Percentiles rank a stretch among this genome's conserved stretches.
Conservation (phyloP, 1,284 basidiomycete genomes). For the Naganishia cerealis region DNA sequence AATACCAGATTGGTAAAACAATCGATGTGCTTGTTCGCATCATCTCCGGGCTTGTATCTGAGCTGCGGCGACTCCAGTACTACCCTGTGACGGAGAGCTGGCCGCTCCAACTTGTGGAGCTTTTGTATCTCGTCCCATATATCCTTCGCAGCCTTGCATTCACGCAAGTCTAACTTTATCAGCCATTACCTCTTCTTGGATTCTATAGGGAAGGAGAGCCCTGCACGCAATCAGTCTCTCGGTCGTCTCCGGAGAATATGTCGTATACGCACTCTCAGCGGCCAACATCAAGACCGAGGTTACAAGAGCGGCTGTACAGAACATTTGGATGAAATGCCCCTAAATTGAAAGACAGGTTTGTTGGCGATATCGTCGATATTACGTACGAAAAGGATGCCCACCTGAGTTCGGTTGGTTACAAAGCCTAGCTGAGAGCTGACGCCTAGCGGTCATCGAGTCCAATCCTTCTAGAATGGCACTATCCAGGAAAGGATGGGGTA, state of each 20-base stretch:
- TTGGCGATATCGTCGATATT: conserved; percentile 1
- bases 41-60: no score
- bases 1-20: no score
- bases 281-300: conserved; percentile 58
- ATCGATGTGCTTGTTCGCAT: no score
- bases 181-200: no score
- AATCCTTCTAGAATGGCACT: conserved; percentile 63
- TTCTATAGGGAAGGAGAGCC: background rate
- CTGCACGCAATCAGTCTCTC: conserved; percentile 29
- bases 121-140: no score
- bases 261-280: conserved; percentile 57
- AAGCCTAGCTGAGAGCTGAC: conserved; percentile 58
- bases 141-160: no score
- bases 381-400: conserved; percentile 2
- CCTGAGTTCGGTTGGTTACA: conserved; percentile 39
- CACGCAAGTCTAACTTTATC: no score
- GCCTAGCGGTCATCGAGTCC: conserved; percentile 62
- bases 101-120: no score
- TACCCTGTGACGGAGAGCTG: no score
- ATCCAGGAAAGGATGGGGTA: background rate
- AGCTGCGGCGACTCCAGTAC: no score
- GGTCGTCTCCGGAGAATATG: conserved; percentile 34
- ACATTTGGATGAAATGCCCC: conserved; percentile 72
- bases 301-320: conserved; percentile 64
- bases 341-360: conserved; percentile 26